Percentiles rank a stretch among this genome's conserved stretches.
These are phyloP conservation scores for Daldinia vernicosa DNA, from an alignment of 495 filamentous ascomycete species.

Conservation along the genomic window DNA sequence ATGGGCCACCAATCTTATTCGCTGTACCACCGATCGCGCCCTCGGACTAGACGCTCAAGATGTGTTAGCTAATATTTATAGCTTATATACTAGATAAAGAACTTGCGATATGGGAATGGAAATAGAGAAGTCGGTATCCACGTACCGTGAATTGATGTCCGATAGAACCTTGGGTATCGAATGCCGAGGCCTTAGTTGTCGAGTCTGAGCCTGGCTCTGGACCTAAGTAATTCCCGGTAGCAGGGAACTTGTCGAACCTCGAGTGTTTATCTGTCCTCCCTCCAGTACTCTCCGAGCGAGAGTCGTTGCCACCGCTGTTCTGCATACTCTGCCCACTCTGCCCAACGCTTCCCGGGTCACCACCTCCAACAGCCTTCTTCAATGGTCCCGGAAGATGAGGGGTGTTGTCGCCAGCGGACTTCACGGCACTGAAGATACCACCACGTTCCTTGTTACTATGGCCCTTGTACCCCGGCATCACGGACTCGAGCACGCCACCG, in stretches of 20 bases:
- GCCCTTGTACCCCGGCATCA: conserved; percentile 21
- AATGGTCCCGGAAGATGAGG: conserved; percentile 5
- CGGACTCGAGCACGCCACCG: conserved; percentile 16
- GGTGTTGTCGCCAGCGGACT: conserved; percentile 14
- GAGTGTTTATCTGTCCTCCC: conserved; percentile 18
- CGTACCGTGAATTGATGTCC: conserved; percentile 52
- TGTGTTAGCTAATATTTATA: not conserved
- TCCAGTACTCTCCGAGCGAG: conserved; percentile 9
- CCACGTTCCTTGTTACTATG: conserved; percentile 14
- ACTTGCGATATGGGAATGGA: not conserved
- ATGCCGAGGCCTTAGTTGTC: conserved; percentile 39
- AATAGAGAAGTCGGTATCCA: not conserved
- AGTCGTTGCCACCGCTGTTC: not conserved
- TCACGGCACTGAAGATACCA: conserved; percentile 14
- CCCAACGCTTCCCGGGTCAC: conserved; percentile 4
- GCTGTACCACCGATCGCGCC: conserved; percentile 61
- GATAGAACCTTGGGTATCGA: conserved; percentile 49
- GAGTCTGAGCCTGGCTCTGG: conserved; percentile 3
- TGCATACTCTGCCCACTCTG: conserved; percentile 9
- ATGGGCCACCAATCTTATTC: conserved; percentile 63
- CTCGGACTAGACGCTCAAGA: conserved; percentile 47
- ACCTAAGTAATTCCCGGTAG: conserved; percentile 14
- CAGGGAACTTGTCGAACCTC: conserved; percentile 25
- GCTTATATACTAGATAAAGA: not conserved
- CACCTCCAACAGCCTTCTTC: conserved; percentile 13